A percentile compares a stretch with the other conserved stretches of the same genome.
Evolutionary conservation across 768 basidiomycete genomes (phyloP).

Genomic region (Podaxis sp.): DNA sequence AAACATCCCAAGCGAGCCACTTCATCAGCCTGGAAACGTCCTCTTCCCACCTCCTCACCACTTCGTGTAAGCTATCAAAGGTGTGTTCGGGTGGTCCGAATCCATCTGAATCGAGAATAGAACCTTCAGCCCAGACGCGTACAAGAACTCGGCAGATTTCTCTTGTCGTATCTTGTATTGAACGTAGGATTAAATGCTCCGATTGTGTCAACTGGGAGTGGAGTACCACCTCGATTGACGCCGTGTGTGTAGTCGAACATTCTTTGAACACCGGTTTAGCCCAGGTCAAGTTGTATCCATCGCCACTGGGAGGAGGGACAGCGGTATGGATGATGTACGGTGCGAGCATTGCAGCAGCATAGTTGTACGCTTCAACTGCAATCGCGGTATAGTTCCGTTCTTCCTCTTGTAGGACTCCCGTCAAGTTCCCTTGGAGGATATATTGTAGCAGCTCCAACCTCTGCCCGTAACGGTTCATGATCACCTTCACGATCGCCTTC

Average conservation of each 20-base stretch:
- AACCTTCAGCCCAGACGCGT: background rate
- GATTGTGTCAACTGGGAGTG: background rate
- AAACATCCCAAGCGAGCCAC: slow-evolving; percentile 56
- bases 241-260: background rate
- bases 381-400: background rate
- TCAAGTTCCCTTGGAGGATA: background rate
- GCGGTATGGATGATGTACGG: background rate
- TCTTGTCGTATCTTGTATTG: background rate
- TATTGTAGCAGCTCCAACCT: background rate
- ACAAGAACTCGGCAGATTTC: background rate
- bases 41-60: slow-evolving; percentile 46
- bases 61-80: slow-evolving; percentile 3
- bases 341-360: background rate
- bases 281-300: background rate
- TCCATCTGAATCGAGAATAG: background rate
- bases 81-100: no score
- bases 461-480: background rate
- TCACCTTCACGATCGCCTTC: background rate
- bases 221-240: background rate
- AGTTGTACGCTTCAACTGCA: background rate
- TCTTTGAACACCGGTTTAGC: background rate
- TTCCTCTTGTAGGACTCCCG: background rate
- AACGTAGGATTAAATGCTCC: background rate
- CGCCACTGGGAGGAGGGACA: background rate
- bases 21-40: slow-evolving; percentile 42